Percentiles rank a stretch among this genome's conserved stretches.
Conservation (phyloP, 179 eudicot species). For the Amaranthus tricolor region DNA sequence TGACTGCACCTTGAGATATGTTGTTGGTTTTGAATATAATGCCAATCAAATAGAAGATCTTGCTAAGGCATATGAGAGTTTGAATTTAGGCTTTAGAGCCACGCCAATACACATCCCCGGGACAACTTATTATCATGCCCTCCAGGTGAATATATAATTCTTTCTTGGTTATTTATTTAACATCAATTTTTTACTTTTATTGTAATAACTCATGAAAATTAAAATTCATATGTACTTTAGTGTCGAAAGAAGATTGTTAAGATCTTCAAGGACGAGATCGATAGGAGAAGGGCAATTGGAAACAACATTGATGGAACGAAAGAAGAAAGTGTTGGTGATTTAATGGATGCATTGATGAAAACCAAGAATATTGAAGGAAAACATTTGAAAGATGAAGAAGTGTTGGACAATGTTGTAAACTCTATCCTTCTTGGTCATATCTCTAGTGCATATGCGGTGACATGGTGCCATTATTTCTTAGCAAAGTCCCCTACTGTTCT, state of each 20-base stretch:
- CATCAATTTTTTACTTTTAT: no score
- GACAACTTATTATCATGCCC: constrained; percentile 8
- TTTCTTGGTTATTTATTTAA: no score
- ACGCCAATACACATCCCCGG: constrained; percentile 9
- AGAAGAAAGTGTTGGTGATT: background rate
- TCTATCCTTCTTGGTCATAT: no score
- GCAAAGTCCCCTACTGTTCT: constrained; percentile 49
- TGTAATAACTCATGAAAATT: no score
- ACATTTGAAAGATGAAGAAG: constrained; percentile 4
- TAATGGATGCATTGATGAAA: constrained; percentile 17
- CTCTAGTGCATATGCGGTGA: background rate
- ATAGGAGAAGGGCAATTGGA: background rate
- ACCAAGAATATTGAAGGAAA: constrained; percentile 11
- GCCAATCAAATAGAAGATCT: background rate
- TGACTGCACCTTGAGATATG: background rate
- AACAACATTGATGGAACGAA: no score
- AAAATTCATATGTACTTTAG: background rate
- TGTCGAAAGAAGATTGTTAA: no score
- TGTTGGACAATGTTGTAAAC: background rate
- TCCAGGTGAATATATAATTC: background rate
- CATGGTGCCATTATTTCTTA: background rate
- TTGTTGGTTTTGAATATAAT: background rate
- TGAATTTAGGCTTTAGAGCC: constrained; percentile 2
- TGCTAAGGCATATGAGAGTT: no score
- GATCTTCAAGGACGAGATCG: constrained; percentile 1